Evolutionary conservation across 2,329 filamentous ascomycete species (phyloP).

Genomic region (Leptographium procerum): DNA sequence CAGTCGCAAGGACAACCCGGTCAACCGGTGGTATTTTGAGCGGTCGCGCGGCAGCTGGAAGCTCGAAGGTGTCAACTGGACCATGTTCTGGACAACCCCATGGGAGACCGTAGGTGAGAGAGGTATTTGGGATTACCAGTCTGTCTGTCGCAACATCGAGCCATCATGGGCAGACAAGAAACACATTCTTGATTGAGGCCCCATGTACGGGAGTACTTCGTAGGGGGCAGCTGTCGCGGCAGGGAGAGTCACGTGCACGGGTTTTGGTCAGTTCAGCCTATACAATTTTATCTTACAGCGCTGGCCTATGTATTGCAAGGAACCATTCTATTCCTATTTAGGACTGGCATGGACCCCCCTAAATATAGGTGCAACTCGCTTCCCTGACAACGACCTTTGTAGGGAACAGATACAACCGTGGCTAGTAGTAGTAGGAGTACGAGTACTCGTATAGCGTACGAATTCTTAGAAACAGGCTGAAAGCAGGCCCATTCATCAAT

Average conservation of each 20-base stretch:
- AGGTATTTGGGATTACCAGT: conserved; percentile 57
- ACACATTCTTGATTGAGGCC: conserved; percentile 46
- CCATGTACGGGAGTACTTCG: too few relatives aligned
- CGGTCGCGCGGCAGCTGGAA: conserved; percentile 74
- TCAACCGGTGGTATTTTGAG: conserved; percentile 99
- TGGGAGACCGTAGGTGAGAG: conserved; percentile 44
- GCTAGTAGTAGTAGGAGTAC: neutral
- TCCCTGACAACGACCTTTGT: conserved; percentile 7
- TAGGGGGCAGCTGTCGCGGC: neutral
- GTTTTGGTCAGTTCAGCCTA: too few relatives aligned
- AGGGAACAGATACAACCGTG: neutral
- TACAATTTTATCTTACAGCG: too few relatives aligned
- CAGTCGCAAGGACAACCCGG: conserved; percentile 79
- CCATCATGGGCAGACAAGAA: conserved; percentile 54
- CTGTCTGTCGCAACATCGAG: conserved; percentile 55
- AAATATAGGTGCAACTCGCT: conserved; percentile 4
- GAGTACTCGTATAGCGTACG: neutral
- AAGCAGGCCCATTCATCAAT: neutral
- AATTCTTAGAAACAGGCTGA: neutral
- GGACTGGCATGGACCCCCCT: neutral
- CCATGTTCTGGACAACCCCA: conserved; percentile 94
- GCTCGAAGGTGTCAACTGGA: conserved; percentile 74
- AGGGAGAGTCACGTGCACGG: neutral
- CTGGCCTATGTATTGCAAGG: too few relatives aligned
- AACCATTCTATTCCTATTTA: neutral